phyloP scores from a whole-genome alignment of 106 monocot genomes.

The Apostasia ramifera region DNA sequence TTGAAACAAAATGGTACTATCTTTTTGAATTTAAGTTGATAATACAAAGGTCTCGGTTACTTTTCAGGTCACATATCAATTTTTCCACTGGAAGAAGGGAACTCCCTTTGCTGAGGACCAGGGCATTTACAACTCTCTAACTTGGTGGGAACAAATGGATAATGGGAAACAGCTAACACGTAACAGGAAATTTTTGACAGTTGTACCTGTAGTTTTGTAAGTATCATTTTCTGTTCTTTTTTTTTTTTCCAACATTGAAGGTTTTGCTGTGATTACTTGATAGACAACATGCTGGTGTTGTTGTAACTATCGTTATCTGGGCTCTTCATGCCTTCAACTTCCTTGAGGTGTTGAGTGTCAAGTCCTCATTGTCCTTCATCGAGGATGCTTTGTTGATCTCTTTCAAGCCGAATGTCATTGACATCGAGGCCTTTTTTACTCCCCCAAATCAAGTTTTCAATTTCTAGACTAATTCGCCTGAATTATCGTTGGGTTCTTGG shows the following conservation, averaged over 20 bases:
- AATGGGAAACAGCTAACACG: constrained; percentile 85
- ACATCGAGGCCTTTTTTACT: no score
- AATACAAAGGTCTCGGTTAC: neutral
- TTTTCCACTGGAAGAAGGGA: constrained; percentile 94
- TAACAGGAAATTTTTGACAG: constrained; percentile 78
- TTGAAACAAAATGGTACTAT: neutral
- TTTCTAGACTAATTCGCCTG: no score
- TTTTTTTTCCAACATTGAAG: neutral
- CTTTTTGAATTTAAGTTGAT: neutral
- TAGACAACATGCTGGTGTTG: neutral
- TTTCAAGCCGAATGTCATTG: no score
- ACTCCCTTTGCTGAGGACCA: constrained; percentile 95
- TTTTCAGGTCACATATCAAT: constrained; percentile 74
- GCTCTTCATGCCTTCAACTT: no score
- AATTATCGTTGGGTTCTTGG: no score
- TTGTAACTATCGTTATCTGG: no score
- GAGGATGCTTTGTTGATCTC: no score
- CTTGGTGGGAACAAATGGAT: constrained; percentile 98
- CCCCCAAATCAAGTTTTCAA: no score
- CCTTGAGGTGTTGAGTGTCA: no score
- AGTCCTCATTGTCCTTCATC: no score
- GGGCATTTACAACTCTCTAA: constrained; percentile 77
- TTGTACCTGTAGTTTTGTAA: constrained; percentile 89
- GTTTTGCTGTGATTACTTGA: neutral
- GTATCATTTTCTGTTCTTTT: constrained; percentile 11